These are phyloP conservation scores for Melastoma malabathricum DNA, from an alignment of 345 rosid genomes.

Conservation along the genomic window DNA sequence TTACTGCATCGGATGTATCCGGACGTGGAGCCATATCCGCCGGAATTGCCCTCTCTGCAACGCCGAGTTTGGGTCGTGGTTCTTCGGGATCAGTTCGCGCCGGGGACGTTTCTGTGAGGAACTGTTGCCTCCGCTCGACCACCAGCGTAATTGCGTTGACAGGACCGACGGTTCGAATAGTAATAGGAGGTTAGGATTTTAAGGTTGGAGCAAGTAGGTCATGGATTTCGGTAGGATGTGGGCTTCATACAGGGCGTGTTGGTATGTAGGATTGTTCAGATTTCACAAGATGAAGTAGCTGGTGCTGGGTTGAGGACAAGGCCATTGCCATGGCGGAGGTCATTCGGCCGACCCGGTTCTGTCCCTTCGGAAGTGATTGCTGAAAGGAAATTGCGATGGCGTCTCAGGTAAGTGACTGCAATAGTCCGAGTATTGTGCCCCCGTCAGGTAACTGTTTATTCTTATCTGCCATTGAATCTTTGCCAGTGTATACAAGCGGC, in stretches of 20 bases:
- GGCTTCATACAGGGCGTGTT: background rate
- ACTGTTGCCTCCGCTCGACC: conserved; percentile 18
- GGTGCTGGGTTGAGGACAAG: conserved; percentile 16
- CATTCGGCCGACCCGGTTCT: conserved; percentile 47
- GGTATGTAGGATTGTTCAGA: conserved; percentile 19
- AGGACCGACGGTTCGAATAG: background rate
- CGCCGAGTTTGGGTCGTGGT: conserved; percentile 44
- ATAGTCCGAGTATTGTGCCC: background rate
- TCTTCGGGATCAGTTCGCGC: conserved; percentile 21
- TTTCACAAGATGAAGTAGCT: conserved; percentile 19
- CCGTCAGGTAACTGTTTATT: background rate
- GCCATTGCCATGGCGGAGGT: conserved; percentile 48
- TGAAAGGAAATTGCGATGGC: conserved; percentile 59
- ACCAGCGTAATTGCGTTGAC: conserved; percentile 7
- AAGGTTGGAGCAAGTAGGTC: background rate
- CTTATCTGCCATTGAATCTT: background rate
- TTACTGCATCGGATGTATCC: conserved; percentile 42
- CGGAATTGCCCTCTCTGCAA: conserved; percentile 69
- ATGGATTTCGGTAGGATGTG: background rate
- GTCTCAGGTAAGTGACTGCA: conserved; percentile 32
- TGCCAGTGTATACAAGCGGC: conserved; percentile 34
- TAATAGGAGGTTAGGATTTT: conserved; percentile 35
- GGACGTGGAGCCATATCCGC: conserved; percentile 50
- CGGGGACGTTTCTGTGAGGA: conserved; percentile 21
- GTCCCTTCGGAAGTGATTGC: conserved; percentile 28